phyloP scores from a whole-genome alignment of 139 green algal species.

The Protoeuglena noctilucae region DNA sequence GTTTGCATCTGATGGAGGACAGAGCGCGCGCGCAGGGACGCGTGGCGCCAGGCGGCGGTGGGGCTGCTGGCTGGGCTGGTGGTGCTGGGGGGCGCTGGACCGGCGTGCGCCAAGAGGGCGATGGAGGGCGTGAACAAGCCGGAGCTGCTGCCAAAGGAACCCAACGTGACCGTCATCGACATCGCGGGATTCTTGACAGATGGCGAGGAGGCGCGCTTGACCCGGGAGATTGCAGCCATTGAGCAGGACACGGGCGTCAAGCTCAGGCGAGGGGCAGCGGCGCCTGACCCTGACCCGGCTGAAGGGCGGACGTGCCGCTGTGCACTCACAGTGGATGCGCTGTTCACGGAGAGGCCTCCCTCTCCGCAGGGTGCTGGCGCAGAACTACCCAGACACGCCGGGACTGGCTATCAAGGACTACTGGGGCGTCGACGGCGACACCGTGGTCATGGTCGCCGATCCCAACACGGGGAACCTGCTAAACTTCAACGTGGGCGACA shows the following conservation, averaged over 20 bases:
- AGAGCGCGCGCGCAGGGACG: too few species aligned
- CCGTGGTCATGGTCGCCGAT: constrained; percentile 83
- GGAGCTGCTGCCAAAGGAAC: constrained; percentile 71
- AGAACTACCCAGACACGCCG: constrained; percentile 94
- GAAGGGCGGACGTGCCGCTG: too few species aligned
- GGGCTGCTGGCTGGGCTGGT: too few species aligned
- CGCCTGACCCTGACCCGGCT: too few species aligned
- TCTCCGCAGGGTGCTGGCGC: constrained; percentile 80
- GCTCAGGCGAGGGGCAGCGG: too few species aligned
- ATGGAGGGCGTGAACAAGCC: constrained; percentile 90
- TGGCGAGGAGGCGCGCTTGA: constrained; percentile 60
- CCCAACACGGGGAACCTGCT: constrained; percentile 76
- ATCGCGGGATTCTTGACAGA: constrained; percentile 75
- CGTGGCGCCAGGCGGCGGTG: too few species aligned
- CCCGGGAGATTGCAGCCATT: constrained; percentile 36
- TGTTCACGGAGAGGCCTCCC: too few species aligned
- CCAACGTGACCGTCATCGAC: constrained; percentile 74
- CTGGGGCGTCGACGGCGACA: constrained; percentile 87
- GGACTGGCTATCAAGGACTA: constrained; percentile 78
- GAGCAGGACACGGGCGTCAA: constrained; percentile 85
- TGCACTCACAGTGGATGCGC: too few species aligned
- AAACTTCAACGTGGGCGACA: constrained; percentile 91
- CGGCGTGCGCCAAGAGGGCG: too few species aligned
- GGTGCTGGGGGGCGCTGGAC: too few species aligned
- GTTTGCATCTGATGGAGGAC: too few species aligned